A percentile compares a stretch with the other conserved stretches of the same genome.
Conservation (phyloP, 805 yeast genomes). For the Wickerhamomyces silvicola region DNA sequence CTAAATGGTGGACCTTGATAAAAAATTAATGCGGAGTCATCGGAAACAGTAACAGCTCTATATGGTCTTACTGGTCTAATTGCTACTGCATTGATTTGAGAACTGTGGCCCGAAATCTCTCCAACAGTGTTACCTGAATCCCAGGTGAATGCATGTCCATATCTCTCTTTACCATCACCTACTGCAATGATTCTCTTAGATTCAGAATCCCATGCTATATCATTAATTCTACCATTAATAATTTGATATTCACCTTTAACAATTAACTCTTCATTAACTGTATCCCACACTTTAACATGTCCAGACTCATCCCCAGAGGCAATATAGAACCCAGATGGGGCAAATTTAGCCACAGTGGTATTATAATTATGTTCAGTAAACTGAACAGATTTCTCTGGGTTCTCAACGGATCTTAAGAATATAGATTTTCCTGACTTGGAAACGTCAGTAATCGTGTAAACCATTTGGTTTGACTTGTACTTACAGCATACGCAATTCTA, state of each 20-base stretch:
- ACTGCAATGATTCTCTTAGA: slow-evolving; percentile 83
- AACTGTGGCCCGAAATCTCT: slow-evolving; percentile 88
- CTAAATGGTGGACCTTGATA: slow-evolving; percentile 92
- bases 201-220: slow-evolving; percentile 90
- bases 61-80: slow-evolving; percentile 81
- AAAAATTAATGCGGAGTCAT: slow-evolving; percentile 80
- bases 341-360: slow-evolving; percentile 79
- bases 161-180: slow-evolving; percentile 88
- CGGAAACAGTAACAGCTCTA: slow-evolving; percentile 88
- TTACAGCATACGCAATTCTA: slow-evolving; percentile 64
- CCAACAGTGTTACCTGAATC: slow-evolving; percentile 98
- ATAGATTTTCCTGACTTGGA: slow-evolving; percentile 62
- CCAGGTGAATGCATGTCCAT: slow-evolving; percentile 88
- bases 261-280: slow-evolving; percentile 44
- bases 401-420: slow-evolving; percentile 56
- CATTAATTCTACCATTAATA: slow-evolving; percentile 73
- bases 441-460: neutral
- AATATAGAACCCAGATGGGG: slow-evolving; percentile 85
- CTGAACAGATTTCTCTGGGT: slow-evolving; percentile 50
- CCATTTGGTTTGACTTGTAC: slow-evolving; percentile 3
- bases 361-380: slow-evolving; percentile 64
- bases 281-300: slow-evolving; percentile 83
- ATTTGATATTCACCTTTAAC: slow-evolving; percentile 78
- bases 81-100: slow-evolving; percentile 75
- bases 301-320: slow-evolving; percentile 95